Evolutionary conservation across 1,284 basidiomycete species (phyloP).

Genomic region (Microbotryum silenes-acaulis): DNA sequence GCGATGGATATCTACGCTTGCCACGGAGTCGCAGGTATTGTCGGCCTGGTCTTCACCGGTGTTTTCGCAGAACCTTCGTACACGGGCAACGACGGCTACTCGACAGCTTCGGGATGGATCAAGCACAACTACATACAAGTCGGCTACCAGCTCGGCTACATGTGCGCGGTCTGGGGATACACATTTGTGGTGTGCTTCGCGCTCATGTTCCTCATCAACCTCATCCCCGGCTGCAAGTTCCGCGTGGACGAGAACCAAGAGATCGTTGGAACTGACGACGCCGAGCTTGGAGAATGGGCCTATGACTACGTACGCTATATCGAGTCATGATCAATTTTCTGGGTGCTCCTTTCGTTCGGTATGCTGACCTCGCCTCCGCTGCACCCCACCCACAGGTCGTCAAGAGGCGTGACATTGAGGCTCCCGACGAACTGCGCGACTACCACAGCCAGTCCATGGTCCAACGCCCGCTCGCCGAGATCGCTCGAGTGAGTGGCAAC

Average conservation of each 20-base stretch:
- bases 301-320: conserved; percentile 14
- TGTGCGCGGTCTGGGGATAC: conserved; percentile 57
- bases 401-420: no score
- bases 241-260: conserved; percentile 75
- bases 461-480: no score
- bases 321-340: no score
- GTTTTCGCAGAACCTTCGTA: conserved; percentile 62
- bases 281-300: conserved; percentile 47
- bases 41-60: conserved; percentile 74
- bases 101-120: conserved; percentile 52
- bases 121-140: conserved; percentile 60
- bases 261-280: conserved; percentile 86
- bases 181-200: conserved; percentile 54
- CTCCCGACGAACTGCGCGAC: no score
- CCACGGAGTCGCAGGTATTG: conserved; percentile 78
- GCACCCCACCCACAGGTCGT: no score
- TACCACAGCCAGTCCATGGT: no score
- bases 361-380: no score
- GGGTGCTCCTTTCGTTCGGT: no score
- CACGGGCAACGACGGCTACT: conserved; percentile 47
- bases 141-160: conserved; percentile 75
- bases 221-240: conserved; percentile 70
- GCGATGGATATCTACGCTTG: conserved; percentile 48
- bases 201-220: conserved; percentile 61
- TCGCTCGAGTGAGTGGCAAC: no score